Evolutionary conservation across 768 basidiomycete genomes (phyloP).

Genomic region (Pholiota molesta): DNA sequence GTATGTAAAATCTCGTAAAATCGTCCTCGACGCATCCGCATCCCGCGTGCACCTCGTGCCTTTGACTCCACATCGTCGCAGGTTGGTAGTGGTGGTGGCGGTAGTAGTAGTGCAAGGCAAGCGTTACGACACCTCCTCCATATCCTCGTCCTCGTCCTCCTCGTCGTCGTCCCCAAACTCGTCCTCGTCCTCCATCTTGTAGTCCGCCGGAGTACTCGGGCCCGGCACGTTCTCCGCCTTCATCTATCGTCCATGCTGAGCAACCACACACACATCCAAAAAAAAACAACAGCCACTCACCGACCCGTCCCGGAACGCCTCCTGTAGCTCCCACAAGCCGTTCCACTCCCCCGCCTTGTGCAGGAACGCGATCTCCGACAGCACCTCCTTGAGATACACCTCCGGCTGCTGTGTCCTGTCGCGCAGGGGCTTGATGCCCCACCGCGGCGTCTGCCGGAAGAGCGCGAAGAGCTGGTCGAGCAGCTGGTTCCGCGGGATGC

Average conservation of each 20-base stretch:
- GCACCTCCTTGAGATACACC: constrained; percentile 81
- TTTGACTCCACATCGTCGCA: too few species aligned
- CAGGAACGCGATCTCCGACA: constrained; percentile 74
- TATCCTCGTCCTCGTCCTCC: constrained; percentile 62
- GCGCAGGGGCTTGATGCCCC: constrained; percentile 77
- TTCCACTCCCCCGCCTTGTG: constrained; percentile 82
- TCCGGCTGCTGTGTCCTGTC: constrained; percentile 87
- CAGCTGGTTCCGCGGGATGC: constrained; percentile 87
- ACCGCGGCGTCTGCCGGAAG: constrained; percentile 80
- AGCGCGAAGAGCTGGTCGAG: constrained; percentile 79
- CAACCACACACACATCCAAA: not conserved
- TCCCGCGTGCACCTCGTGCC: too few species aligned
- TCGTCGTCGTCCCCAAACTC: constrained; percentile 52
- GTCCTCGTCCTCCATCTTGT: constrained; percentile 19
- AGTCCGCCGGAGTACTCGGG: constrained; percentile 27
- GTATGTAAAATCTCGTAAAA: not conserved
- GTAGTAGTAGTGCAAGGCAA: too few species aligned
- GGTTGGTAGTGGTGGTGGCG: too few species aligned
- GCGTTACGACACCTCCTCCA: constrained; percentile 68
- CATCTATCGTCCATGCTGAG: constrained; percentile 30
- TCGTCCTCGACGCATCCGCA: not conserved
- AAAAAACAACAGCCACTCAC: constrained; percentile 35
- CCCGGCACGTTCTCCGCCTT: constrained; percentile 50
- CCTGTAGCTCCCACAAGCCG: constrained; percentile 79
- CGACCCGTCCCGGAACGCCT: constrained; percentile 68